Evolutionary conservation across 257 asterid genomes (phyloP).

Genomic region (Fraxinus americana): DNA sequence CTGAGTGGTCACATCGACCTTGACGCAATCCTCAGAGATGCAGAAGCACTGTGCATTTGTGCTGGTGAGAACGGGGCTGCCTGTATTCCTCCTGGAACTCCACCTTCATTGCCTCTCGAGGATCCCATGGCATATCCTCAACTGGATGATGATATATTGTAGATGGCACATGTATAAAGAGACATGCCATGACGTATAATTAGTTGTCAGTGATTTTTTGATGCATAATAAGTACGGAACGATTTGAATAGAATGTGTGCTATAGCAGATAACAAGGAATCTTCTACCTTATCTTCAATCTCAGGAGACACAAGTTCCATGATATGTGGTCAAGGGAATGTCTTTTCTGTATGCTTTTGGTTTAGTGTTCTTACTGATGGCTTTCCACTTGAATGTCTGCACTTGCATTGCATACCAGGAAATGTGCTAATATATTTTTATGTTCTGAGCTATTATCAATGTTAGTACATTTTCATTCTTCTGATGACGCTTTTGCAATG

Average conservation of each 20-base stretch:
- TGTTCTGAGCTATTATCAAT: neutral
- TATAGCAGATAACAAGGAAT: neutral
- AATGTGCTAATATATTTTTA: neutral
- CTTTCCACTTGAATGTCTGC: neutral
- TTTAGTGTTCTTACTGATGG: neutral
- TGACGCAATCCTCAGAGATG: conserved; percentile 82
- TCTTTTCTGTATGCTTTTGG: neutral
- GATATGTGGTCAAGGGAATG: neutral
- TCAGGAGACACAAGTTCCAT: neutral
- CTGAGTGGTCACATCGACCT: conserved; percentile 85
- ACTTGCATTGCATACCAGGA: neutral
- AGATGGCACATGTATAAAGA: conserved; percentile 18
- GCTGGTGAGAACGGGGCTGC: conserved; percentile 98
- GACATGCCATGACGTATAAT: neutral
- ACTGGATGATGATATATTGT: conserved; percentile 73
- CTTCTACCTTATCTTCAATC: neutral
- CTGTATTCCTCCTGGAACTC: conserved; percentile 94
- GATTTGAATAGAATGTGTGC: neutral
- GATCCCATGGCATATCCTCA: conserved; percentile 70
- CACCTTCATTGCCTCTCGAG: conserved; percentile 84
- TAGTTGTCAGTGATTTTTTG: neutral
- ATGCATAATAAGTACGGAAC: neutral
- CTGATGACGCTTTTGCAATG: neutral
- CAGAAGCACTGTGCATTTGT: conserved; percentile 86
- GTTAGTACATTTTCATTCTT: neutral